Conservation (phyloP, 2,329 filamentous ascomycete species). For the Fusarium xyrophilum region DNA sequence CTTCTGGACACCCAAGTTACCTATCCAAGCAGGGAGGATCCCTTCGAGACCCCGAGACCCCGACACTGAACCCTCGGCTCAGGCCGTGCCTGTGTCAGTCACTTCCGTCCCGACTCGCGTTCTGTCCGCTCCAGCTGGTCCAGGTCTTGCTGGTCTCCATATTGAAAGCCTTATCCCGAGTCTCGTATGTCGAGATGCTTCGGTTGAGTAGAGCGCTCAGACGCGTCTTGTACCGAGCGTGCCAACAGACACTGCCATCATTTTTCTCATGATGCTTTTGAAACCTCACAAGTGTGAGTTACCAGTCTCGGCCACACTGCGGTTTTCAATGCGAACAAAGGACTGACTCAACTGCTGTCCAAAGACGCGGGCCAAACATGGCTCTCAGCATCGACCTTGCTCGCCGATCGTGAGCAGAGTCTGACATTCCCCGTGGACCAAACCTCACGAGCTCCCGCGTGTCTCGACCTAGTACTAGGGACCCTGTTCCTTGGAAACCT, state of each 20-base stretch:
- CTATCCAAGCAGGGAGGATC: conserved; percentile 32
- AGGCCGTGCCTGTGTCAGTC: conserved; percentile 11
- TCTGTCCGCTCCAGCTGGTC: conserved; percentile 12
- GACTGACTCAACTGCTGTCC: not conserved
- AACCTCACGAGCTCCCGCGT: conserved; percentile 19
- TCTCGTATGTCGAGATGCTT: conserved; percentile 9
- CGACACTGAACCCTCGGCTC: conserved; percentile 2
- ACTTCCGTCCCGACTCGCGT: conserved; percentile 12
- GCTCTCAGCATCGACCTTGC: conserved; percentile 19
- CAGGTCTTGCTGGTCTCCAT: conserved; percentile 4
- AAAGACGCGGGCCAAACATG: conserved; percentile 2
- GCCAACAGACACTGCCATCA: not conserved
- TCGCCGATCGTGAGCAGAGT: conserved; percentile 16
- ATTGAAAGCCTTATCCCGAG: conserved; percentile 17
- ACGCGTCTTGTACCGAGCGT: not conserved
- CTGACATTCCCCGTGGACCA: conserved; percentile 31
- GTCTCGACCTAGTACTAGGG: conserved; percentile 34
- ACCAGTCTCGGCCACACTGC: conserved; percentile 26
- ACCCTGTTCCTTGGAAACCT: conserved; percentile 27
- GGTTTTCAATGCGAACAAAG: conserved; percentile 12
- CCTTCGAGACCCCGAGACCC: conserved; percentile 18
- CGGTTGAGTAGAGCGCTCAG: conserved; percentile 1
- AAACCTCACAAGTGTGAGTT: conserved; percentile 2
- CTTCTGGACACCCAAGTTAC: not conserved
- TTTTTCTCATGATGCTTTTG: not conserved